These are phyloP conservation scores for Rhodamnia rubescens DNA, from an alignment of 345 rosid species.

Conservation along the genomic window DNA sequence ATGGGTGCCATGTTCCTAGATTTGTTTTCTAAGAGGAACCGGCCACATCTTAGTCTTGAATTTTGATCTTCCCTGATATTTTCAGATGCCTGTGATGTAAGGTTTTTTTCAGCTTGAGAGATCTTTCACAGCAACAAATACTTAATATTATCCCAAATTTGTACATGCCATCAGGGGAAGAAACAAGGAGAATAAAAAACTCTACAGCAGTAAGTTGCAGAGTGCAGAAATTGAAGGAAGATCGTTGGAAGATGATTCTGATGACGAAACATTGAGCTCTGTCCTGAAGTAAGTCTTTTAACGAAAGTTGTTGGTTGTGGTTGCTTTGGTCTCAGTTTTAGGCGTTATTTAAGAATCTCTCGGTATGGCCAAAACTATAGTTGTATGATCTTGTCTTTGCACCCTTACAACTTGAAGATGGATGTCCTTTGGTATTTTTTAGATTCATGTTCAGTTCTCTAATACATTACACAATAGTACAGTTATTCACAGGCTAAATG, in stretches of 20 bases:
- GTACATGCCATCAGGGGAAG: slow-evolving; percentile 9
- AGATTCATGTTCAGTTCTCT: background rate
- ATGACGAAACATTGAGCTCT: slow-evolving; percentile 27
- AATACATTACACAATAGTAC: background rate
- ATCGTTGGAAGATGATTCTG: slow-evolving; percentile 16
- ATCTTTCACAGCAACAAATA: background rate
- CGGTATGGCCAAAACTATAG: background rate
- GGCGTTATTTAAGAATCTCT: background rate
- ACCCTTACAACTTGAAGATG: background rate
- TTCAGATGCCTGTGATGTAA: background rate
- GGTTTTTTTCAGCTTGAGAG: background rate
- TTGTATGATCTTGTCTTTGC: background rate
- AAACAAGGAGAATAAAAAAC: slow-evolving; percentile 4
- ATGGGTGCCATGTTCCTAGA: background rate
- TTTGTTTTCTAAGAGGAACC: background rate
- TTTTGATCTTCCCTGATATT: background rate
- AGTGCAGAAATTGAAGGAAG: slow-evolving; percentile 3
- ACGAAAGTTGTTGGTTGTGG: background rate
- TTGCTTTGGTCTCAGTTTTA: background rate
- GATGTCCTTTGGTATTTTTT: background rate
- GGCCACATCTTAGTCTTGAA: background rate
- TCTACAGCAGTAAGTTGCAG: background rate
- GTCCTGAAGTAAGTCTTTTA: slow-evolving; percentile 27
- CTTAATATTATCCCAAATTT: background rate
- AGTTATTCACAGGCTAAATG: background rate